Evolutionary conservation across 2,329 filamentous ascomycete genomes (phyloP).

Genomic region (Chaetomium sp.): DNA sequence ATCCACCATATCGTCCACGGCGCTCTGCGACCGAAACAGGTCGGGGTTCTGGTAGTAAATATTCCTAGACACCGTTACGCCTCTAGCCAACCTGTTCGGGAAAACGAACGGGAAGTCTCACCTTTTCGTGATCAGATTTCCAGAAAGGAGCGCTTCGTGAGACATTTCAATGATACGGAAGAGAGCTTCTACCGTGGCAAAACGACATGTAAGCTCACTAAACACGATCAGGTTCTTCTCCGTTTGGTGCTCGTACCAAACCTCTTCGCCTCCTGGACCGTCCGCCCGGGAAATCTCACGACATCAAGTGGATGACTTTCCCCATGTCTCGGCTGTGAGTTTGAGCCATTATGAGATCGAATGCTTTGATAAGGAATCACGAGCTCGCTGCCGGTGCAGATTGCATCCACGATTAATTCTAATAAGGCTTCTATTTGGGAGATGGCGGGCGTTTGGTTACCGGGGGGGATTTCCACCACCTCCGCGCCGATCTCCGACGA

Average conservation of each 20-base stretch:
- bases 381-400: constrained; percentile 27
- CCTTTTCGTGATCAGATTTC: constrained; percentile 64
- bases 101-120: constrained; percentile 37
- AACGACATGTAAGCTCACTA: not conserved
- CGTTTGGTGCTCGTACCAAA: constrained; percentile 48
- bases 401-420: constrained; percentile 30
- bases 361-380: constrained; percentile 29
- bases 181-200: constrained; percentile 50
- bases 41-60: constrained; percentile 78
- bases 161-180: constrained; percentile 61
- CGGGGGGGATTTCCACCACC: not conserved
- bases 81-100: too few relatives aligned
- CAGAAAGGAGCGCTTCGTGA: constrained; percentile 60
- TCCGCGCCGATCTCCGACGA: not conserved
- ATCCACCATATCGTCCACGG: constrained; percentile 73
- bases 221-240: not conserved
- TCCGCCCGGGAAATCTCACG: constrained; percentile 52
- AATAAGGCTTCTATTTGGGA: constrained; percentile 29
- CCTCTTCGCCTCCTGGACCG: constrained; percentile 50
- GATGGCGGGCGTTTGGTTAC: constrained; percentile 15
- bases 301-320: constrained; percentile 1
- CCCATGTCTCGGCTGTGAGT: not conserved
- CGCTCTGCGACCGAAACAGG: constrained; percentile 68
- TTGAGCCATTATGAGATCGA: constrained; percentile 6
- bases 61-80: constrained; percentile 54